These are phyloP conservation scores for Benincasa hispida DNA, from an alignment of 306 rosid species.

Conservation along the genomic window DNA sequence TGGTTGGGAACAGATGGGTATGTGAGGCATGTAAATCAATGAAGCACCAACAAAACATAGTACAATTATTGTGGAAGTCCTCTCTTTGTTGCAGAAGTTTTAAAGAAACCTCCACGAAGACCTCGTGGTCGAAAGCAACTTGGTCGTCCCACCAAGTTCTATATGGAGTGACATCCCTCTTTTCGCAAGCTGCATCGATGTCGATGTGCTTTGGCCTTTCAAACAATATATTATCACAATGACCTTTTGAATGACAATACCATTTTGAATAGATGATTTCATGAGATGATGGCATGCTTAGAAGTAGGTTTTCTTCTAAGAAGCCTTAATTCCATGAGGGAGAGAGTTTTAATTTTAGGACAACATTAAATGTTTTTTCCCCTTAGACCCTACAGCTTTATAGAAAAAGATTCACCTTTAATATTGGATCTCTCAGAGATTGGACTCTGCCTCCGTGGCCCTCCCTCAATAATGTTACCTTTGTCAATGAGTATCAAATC, in stretches of 20 bases:
- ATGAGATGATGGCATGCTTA: neutral
- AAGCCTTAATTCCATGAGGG: neutral
- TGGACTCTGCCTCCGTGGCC: neutral
- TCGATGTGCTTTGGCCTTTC: neutral
- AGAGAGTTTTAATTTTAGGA: neutral
- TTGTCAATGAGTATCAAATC: neutral
- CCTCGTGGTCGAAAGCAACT: slow-evolving; percentile 2
- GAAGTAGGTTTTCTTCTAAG: neutral
- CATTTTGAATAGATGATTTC: neutral
- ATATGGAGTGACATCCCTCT: neutral
- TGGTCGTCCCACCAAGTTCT: neutral
- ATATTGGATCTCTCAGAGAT: neutral
- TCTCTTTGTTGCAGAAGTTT: neutral
- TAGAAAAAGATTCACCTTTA: slow-evolving; percentile 1
- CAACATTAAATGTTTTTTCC: neutral
- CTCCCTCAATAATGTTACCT: neutral
- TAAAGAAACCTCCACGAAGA: neutral
- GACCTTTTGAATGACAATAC: neutral
- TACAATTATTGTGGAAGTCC: neutral
- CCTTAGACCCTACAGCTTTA: neutral
- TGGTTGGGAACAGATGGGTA: neutral
- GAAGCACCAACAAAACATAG: neutral
- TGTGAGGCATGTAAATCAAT: neutral
- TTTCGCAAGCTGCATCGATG: neutral
- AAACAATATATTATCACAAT: neutral